Evolutionary conservation across 2,329 filamentous ascomycete species (phyloP).

Genomic region (Diplodia intermedia): DNA sequence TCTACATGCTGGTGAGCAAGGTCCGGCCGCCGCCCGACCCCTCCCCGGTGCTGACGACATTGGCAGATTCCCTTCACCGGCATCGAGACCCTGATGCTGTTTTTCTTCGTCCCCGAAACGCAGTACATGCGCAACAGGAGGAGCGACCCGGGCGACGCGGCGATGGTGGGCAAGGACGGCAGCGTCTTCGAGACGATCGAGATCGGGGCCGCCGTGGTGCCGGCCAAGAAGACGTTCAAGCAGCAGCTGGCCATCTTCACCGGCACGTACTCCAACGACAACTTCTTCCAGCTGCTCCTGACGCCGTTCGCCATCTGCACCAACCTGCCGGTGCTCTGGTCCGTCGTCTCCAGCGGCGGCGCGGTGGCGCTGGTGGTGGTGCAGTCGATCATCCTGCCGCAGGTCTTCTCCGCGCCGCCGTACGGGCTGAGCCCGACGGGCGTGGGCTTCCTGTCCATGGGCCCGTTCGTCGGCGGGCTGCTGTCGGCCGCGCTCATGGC

Average conservation of each 20-base stretch:
- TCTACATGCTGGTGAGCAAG: constrained; percentile 52
- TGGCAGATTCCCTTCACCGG: constrained; percentile 43
- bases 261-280: constrained; percentile 49
- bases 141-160: constrained; percentile 26
- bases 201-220: not conserved
- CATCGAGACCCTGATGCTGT: constrained; percentile 52
- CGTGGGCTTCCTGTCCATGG: constrained; percentile 54
- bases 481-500: constrained; percentile 52
- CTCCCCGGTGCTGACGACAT: constrained; percentile 50
- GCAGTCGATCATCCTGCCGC: constrained; percentile 52
- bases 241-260: constrained; percentile 50
- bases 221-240: constrained; percentile 45
- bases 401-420: constrained; percentile 49
- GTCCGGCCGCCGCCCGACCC: constrained; percentile 42
- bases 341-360: constrained; percentile 56
- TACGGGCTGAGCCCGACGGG: constrained; percentile 54
- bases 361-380: constrained; percentile 54
- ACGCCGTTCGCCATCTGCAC: constrained; percentile 59
- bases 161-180: constrained; percentile 6
- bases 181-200: constrained; percentile 24
- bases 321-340: constrained; percentile 61
- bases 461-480: constrained; percentile 44
- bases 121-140: constrained; percentile 53
- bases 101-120: constrained; percentile 62
- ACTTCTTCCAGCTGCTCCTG: constrained; percentile 48